Evolutionary conservation across 2,329 filamentous ascomycete species (phyloP).

Genomic region (Capronia americana): DNA sequence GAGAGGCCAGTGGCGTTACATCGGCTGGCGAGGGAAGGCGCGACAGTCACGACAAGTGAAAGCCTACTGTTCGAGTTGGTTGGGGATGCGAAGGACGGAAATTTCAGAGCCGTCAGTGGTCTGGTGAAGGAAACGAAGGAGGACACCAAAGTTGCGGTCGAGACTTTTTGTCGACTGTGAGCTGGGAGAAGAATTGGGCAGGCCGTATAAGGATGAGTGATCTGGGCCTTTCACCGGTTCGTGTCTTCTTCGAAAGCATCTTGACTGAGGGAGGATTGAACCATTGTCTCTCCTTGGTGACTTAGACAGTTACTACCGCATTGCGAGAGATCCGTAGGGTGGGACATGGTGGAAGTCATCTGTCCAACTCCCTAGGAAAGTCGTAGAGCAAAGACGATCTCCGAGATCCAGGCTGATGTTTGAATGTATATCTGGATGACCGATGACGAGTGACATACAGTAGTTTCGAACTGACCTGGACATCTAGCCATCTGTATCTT

Average conservation of each 20-base stretch:
- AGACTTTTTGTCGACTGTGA: constrained; percentile 56
- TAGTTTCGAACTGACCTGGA: not conserved
- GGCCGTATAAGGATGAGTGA: not conserved
- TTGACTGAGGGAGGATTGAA: not conserved
- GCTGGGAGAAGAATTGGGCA: not conserved
- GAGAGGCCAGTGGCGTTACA: constrained; percentile 82
- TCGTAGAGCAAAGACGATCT: not conserved
- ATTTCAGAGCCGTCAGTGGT: constrained; percentile 73
- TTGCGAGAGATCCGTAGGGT: no score
- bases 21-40: constrained; percentile 76
- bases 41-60: constrained; percentile 83
- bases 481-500: not conserved
- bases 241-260: not conserved
- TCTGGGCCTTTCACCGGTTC: no score
- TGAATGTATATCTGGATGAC: not conserved
- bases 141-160: constrained; percentile 73
- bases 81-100: constrained; percentile 75
- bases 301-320: no score
- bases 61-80: constrained; percentile 87
- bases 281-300: no score
- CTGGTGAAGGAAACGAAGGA: constrained; percentile 78
- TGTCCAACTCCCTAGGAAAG: not conserved
- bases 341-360: no score
- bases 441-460: not conserved
- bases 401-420: not conserved